Evolutionary conservation across 306 rosid species (phyloP).

Genomic region (Glycyrrhiza uralensis): DNA sequence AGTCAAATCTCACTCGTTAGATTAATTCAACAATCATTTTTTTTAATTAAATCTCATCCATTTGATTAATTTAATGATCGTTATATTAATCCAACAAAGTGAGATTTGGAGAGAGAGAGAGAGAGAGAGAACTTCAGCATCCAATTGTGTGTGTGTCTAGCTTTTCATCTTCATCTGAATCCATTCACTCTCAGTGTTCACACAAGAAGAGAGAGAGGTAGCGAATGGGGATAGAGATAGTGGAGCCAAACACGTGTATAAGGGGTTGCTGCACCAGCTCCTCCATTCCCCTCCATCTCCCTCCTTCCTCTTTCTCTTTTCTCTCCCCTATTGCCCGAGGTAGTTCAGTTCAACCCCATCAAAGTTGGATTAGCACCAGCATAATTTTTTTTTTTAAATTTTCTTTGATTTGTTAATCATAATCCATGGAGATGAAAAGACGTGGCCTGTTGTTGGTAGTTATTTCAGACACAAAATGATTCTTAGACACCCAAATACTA

Average conservation of each 20-base stretch:
- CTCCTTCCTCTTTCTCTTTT: slow-evolving; percentile 64
- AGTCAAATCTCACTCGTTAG: no score
- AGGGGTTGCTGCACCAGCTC: slow-evolving; percentile 84
- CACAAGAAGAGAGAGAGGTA: no score
- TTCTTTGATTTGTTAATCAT: neutral
- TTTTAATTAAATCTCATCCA: no score
- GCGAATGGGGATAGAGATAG: slow-evolving; percentile 59
- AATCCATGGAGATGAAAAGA: neutral
- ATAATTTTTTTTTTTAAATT: neutral
- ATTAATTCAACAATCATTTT: no score
- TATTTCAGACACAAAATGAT: no score
- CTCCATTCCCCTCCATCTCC: slow-evolving; percentile 79
- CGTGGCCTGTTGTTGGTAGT: neutral
- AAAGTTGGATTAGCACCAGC: neutral
- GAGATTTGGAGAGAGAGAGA: no score
- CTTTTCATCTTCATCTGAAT: neutral
- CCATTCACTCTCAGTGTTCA: no score
- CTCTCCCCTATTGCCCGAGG: slow-evolving; percentile 85
- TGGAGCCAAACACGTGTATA: slow-evolving; percentile 79
- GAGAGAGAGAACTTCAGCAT: no score
- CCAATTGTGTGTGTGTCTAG: neutral
- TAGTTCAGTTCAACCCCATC: neutral
- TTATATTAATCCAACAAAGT: no score
- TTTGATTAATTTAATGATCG: no score
- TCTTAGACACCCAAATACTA: no score